Evolutionary conservation across 306 rosid genomes (phyloP), one percentile per base, ranked within the genome.

Genomic region (Echinosophora koreensis): DNA sequence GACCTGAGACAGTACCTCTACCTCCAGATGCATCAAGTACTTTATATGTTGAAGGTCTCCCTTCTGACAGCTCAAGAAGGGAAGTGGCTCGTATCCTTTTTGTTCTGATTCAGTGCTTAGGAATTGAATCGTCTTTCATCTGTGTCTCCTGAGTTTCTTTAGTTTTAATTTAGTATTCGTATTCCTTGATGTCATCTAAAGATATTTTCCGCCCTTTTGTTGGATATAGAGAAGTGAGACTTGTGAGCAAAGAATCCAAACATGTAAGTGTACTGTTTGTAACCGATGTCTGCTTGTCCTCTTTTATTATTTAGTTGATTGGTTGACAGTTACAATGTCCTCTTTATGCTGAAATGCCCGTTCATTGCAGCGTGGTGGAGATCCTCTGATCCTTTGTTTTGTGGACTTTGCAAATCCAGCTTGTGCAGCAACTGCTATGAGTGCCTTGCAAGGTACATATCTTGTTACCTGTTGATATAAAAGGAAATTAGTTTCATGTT

Each of bases 191-290:
- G 11, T 37, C 1, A 3, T 18, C 50, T 67, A 60, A 91, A 94
- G 98, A 91, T 85, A 91, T 94, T 74, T 94, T 94, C 71, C 97
- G 97, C 35, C 98, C 98, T 59, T 94, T 94, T 88, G 96, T 91
- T 74, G 98, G 98, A 60, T 94, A 94, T 68, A 90, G 92, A 86
- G 97, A 90, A 86, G 92, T 91, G 77, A 91, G 98, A 81, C 96
- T 91, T 47, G 97, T 94, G 54, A 88, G 82, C 82, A 94, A 94
- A 82, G 98, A 88, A 77, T 89, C 98, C 62, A 88, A 90, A 82
- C 92, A 81, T 76, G 98, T 94, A 85, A 87, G 95, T 87, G 44
- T 51, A 42, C 67, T 38, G 5, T 55, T 75, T 28, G 46, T 73
- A 39, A 49, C 14, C 56, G 22, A 16, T 72, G 50, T 68, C 10